Evolutionary conservation across 2,329 filamentous ascomycete species (phyloP), one percentile per base, ranked within the genome.

Genomic region (Penicillium occitanis): DNA sequence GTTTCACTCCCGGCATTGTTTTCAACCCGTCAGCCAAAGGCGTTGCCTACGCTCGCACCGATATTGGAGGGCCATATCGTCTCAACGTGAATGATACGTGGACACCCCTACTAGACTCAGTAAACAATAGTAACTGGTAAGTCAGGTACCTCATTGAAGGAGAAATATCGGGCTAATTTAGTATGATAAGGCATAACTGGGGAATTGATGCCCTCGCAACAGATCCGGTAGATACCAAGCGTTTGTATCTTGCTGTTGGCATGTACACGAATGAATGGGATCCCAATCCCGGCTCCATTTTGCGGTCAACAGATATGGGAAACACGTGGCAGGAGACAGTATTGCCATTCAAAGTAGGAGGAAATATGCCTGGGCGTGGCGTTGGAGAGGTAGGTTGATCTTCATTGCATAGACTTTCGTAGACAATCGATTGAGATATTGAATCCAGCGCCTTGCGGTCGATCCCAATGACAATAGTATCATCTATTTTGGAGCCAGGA

Each of bases 241-340:
- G 82, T 61, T 78, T 88, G 0, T 87, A 85, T 68, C 79, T 84
- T 1, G 85, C 85, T 0, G 80, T 83, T 0, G 85, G 86, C 65
- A 81, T 85, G 78, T 88, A 88, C 72, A 88, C 85, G n/a, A 87
- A 84, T 71, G 77, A 76, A 68, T 87, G 85, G 85, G 86, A 88
- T 65, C 84, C 85, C 0, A 85, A 83, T 64, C 79, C 82, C 4
- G 85, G 85, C 7, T 78, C 83, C 7, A 86, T 88, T 44, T 80
- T 86, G 37, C 80, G 82, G 33, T 86, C 84, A 8, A 82, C 79
- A 8, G 84, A 88, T 69, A 78, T 81, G 69, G 86, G 86, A 1
- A 75, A 73, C 2, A 86, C 85, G 0, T 88, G 84, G 83, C 70
- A 76, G 1, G 76, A 79, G 22, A 81, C 83, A 0, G 75, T 77